phyloP scores from a whole-genome alignment of 2,329 filamentous ascomycete species.

The Magnaporthiopsis incrustans region DNA sequence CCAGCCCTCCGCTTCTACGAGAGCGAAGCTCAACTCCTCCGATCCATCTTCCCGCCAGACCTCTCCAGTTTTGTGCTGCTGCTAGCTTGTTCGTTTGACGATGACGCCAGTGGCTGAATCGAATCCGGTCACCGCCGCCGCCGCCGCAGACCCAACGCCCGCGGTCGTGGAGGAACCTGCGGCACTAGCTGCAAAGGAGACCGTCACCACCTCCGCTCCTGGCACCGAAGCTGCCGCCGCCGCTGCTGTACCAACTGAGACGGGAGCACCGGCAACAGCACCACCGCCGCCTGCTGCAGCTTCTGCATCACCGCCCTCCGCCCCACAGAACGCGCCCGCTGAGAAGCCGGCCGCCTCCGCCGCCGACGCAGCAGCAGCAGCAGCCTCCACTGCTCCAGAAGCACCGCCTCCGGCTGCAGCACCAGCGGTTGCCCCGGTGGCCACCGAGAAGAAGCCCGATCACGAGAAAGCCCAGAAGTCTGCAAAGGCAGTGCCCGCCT shows the following conservation, averaged over 20 bases:
- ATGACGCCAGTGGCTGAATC: background rate
- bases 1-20: background rate
- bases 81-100: background rate
- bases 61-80: too few relatives aligned
- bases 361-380: background rate
- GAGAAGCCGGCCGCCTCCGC: too few relatives aligned
- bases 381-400: background rate
- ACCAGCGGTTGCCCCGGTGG: background rate
- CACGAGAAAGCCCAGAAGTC: background rate
- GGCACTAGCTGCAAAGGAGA: too few relatives aligned
- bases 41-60: too few relatives aligned
- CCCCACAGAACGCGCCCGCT: background rate
- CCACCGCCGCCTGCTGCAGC: too few relatives aligned
- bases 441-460: background rate
- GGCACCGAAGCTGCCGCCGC: background rate
- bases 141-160: background rate
- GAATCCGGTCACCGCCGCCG: background rate
- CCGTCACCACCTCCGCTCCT: background rate
- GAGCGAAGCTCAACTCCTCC: background rate
- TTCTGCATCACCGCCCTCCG: background rate
- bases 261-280: too few relatives aligned
- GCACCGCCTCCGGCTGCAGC: background rate
- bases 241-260: too few relatives aligned
- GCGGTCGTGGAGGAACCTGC: too few relatives aligned
- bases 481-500: background rate